These are phyloP conservation scores for Cercophora scortea DNA, from an alignment of 495 filamentous ascomycete genomes.

Conservation along the genomic window DNA sequence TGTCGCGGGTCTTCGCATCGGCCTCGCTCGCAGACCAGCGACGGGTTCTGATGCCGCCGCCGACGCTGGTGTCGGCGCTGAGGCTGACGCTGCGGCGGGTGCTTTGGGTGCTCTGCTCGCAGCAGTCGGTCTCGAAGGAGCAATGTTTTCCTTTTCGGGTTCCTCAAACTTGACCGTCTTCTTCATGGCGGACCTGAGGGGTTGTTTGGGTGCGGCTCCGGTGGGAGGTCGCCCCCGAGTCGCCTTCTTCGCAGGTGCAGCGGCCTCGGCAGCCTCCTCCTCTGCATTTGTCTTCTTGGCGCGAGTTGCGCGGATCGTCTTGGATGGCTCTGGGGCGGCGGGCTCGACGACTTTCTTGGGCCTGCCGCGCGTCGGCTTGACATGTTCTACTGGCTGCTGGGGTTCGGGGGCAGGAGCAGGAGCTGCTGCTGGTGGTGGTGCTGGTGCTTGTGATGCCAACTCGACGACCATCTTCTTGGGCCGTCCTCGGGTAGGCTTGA, in stretches of 20 bases:
- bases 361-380: conserved; percentile 30
- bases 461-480: conserved; percentile 31
- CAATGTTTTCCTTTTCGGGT: conserved; percentile 49
- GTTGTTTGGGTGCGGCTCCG: conserved; percentile 15
- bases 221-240: conserved; percentile 30
- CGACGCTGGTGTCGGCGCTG: conserved; percentile 12
- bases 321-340: conserved; percentile 18
- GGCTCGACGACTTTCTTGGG: conserved; percentile 33
- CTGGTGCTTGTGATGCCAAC: too few species aligned
- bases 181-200: conserved; percentile 33
- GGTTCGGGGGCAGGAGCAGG: conserved; percentile 6
- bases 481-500: conserved; percentile 30
- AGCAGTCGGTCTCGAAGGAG: conserved; percentile 14
- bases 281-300: conserved; percentile 23
- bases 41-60: conserved; percentile 15
- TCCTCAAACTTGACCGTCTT: conserved; percentile 52
- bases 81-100: neutral
- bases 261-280: conserved; percentile 10
- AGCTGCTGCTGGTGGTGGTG: neutral
- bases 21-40: conserved; percentile 17
- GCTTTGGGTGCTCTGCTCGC: neutral
- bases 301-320: conserved; percentile 22
- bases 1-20: conserved; percentile 15
- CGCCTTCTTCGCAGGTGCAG: conserved; percentile 27
- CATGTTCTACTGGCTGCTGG: conserved; percentile 13